Evolutionary conservation across 805 yeast species (phyloP).

Genomic region (Teunomyces tritomae): DNA sequence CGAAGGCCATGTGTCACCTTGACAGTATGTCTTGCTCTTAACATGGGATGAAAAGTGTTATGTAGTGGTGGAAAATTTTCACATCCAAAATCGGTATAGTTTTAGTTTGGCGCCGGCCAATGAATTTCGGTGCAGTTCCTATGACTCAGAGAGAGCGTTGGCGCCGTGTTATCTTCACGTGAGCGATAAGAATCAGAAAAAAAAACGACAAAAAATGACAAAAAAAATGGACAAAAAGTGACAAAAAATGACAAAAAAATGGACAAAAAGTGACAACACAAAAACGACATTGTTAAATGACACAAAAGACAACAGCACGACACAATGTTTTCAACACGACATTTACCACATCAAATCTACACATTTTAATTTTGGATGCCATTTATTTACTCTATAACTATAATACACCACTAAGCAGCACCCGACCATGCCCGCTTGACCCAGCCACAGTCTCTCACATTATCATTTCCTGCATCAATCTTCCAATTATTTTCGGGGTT

Average conservation of each 20-base stretch:
- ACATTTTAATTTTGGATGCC: not conserved
- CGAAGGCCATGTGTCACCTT: conserved; percentile 9
- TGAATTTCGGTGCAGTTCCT: conserved; percentile 1
- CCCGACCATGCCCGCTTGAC: conserved; percentile 72
- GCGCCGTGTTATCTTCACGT: conserved; percentile 4
- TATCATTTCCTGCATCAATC: conserved; percentile 50
- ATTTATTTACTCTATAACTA: not conserved
- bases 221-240: not conserved
- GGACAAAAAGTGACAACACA: not conserved
- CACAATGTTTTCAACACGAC: too few species aligned
- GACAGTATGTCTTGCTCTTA: conserved; percentile 12
- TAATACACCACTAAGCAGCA: not conserved
- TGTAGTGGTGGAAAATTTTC: not conserved
- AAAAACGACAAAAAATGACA: not conserved
- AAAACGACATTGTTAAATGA: not conserved
- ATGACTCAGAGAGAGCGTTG: not conserved
- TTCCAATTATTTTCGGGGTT: conserved; percentile 44
- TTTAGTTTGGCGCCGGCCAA: not conserved
- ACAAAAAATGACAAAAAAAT: not conserved
- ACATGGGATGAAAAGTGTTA: conserved; percentile 8
- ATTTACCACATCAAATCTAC: not conserved
- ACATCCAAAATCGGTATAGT: conserved; percentile 1
- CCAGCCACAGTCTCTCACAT: conserved; percentile 79
- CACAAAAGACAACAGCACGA: too few species aligned
- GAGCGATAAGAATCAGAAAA: not conserved